Percentiles rank a stretch among this genome's conserved stretches.
phyloP scores from a whole-genome alignment of 73 alveolate genomes.

The Breviolum minutum region DNA sequence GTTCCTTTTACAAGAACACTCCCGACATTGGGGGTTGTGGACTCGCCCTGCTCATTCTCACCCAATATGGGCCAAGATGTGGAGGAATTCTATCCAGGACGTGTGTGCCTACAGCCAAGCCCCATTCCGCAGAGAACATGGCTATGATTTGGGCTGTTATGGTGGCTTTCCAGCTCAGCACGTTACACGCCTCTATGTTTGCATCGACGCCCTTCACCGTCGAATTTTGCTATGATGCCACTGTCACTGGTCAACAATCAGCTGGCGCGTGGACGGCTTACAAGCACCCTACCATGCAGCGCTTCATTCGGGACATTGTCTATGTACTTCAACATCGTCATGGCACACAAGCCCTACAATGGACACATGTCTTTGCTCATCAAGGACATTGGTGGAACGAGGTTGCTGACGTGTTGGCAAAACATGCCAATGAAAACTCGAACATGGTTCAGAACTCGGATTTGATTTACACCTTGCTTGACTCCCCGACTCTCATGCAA shows the following conservation, averaged over 20 bases:
- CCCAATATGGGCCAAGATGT: not conserved
- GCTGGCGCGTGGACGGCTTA: not conserved
- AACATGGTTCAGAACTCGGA: not conserved
- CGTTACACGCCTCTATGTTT: not conserved
- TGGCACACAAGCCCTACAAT: not conserved
- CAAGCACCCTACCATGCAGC: not conserved
- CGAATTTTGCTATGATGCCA: no score
- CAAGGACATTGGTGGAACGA: not conserved
- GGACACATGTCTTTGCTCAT: not conserved
- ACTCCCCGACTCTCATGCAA: not conserved
- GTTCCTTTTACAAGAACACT: no score
- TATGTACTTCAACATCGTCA: not conserved
- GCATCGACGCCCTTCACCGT: not conserved
- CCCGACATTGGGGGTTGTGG: not conserved
- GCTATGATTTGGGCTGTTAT: not conserved
- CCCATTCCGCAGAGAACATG: no score
- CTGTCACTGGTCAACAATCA: not conserved
- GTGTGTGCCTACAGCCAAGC: no score
- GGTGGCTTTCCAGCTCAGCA: not conserved
- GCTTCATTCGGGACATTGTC: not conserved
- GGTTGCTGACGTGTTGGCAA: not conserved
- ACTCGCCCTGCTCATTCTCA: not conserved
- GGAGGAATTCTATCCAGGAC: not conserved
- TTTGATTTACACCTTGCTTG: no score
- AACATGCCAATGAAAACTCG: not conserved